Evolutionary conservation across 2,329 filamentous ascomycete genomes (phyloP).

Genomic region (Chrysoporthe austroafricana): DNA sequence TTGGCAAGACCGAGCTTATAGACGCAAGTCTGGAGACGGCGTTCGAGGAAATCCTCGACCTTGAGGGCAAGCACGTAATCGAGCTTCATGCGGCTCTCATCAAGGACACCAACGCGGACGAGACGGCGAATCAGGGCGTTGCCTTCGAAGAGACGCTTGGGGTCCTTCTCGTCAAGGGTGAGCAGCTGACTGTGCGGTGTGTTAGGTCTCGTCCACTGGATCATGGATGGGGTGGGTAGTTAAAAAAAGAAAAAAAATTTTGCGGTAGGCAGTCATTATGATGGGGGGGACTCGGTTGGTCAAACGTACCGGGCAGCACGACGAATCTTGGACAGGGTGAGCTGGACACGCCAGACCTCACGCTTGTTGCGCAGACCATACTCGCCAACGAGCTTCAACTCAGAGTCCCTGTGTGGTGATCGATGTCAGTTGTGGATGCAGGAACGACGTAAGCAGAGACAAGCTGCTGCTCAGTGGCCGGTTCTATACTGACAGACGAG

Average conservation of each 20-base stretch:
- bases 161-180: conserved; percentile 99
- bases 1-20: conserved; percentile 99
- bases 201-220: conserved; percentile 27
- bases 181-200: conserved; percentile 81
- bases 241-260: background rate
- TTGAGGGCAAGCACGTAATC: conserved; percentile 99
- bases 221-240: background rate
- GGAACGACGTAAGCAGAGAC: conserved; percentile 95
- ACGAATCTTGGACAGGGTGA: conserved; percentile 99
- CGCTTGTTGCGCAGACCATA: conserved; percentile 99
- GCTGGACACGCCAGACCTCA: conserved; percentile 99
- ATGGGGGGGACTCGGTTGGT: background rate
- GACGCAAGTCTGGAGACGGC: conserved; percentile 98
- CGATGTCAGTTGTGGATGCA: conserved; percentile 70
- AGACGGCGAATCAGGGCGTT: conserved; percentile 99
- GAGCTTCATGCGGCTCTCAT: conserved; percentile 99
- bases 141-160: conserved; percentile 99
- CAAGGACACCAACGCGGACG: conserved; percentile 98
- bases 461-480: conserved; percentile 99
- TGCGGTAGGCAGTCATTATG: background rate
- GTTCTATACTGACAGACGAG: conserved; percentile 95
- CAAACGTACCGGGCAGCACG: conserved; percentile 93
- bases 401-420: conserved; percentile 78
- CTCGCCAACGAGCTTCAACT: conserved; percentile 99
- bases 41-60: conserved; percentile 99